These are phyloP conservation scores for Panicum hallii DNA, from an alignment of 202 grass and related monocot genomes.

Conservation along the genomic window DNA sequence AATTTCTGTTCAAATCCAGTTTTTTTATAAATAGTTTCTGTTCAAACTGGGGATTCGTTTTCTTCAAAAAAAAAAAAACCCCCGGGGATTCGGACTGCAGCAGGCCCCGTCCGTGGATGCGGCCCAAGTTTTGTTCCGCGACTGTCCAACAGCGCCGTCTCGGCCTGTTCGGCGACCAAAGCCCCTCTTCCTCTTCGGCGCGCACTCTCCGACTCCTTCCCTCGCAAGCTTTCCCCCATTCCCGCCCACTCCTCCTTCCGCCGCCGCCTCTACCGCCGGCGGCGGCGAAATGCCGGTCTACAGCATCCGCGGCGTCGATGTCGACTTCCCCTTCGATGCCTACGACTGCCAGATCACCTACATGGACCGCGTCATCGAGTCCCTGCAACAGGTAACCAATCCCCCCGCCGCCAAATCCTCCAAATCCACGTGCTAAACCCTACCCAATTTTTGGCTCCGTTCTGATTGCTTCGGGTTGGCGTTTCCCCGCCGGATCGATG, in stretches of 20 bases:
- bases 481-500: slow-evolving; percentile 28
- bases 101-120: too few relatives aligned
- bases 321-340: slow-evolving; percentile 92
- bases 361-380: slow-evolving; percentile 93
- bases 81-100: background rate
- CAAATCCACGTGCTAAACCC: slow-evolving; percentile 20
- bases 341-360: slow-evolving; percentile 90
- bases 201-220: slow-evolving; percentile 35
- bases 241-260: slow-evolving; percentile 23
- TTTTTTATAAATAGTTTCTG: too few relatives aligned
- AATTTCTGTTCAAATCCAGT: too few relatives aligned
- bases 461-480: slow-evolving; percentile 19
- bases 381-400: slow-evolving; percentile 59
- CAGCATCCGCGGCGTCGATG: slow-evolving; percentile 79
- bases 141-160: background rate
- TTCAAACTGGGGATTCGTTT: background rate
- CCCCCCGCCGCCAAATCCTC: background rate
- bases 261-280: slow-evolving; percentile 16
- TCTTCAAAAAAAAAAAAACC: too few relatives aligned
- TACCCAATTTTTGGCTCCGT: slow-evolving; percentile 18
- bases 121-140: background rate
- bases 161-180: background rate
- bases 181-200: background rate
- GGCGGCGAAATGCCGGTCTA: slow-evolving; percentile 79
- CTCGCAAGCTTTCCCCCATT: slow-evolving; percentile 31